Conservation (phyloP, 306 rosid genomes). For the Luffa acutangula region DNA sequence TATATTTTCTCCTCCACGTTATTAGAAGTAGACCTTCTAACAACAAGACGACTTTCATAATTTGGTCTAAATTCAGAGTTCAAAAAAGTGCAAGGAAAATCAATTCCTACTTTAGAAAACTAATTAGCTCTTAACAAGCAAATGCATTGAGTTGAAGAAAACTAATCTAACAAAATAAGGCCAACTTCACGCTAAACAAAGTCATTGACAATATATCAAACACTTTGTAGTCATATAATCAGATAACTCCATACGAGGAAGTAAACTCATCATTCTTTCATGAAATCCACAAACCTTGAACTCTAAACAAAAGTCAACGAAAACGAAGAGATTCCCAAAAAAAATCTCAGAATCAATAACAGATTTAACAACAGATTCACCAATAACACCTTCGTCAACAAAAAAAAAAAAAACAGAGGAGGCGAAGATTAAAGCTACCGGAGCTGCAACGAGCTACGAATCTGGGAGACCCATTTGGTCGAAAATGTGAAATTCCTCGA, state of each 20-base stretch:
- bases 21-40: neutral
- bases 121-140: neutral
- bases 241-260: neutral
- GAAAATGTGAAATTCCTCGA: slow-evolving; percentile 12
- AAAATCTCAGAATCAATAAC: neutral
- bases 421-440: slow-evolving; percentile 26
- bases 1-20: neutral
- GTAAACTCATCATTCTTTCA: neutral
- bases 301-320: neutral
- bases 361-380: neutral
- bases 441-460: slow-evolving; percentile 28
- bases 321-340: neutral
- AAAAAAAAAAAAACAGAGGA: neutral
- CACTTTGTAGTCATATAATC: neutral
- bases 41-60: neutral
- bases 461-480: slow-evolving; percentile 20
- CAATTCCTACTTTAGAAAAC: neutral
- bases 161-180: neutral
- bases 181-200: neutral
- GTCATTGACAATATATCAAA: neutral
- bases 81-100: neutral
- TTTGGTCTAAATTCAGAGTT: neutral
- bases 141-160: neutral
- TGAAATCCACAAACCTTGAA: neutral
- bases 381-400: neutral